These are phyloP conservation scores for Eucalyptus tenuipes DNA, from an alignment of 345 rosid genomes.

Conservation along the genomic window DNA sequence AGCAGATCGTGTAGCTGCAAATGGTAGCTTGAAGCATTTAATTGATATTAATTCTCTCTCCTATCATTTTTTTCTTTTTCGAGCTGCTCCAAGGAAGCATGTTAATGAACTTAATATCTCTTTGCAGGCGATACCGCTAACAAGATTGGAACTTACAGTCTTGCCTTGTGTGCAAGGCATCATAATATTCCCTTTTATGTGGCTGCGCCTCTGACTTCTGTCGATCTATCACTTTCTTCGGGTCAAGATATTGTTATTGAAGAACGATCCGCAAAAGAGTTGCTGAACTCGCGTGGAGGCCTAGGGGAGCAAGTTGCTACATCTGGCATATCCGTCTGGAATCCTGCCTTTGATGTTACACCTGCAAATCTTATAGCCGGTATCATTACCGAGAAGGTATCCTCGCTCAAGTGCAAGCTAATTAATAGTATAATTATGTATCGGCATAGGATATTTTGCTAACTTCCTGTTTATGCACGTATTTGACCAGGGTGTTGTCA, in stretches of 20 bases:
- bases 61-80: background rate
- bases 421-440: background rate
- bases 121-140: slow-evolving; percentile 87
- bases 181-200: slow-evolving; percentile 70
- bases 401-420: background rate
- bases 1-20: slow-evolving; percentile 91
- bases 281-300: slow-evolving; percentile 70
- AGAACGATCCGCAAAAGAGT: slow-evolving; percentile 70
- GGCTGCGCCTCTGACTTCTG: slow-evolving; percentile 87
- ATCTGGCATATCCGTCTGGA: slow-evolving; percentile 85
- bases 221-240: slow-evolving; percentile 67
- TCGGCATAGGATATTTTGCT: background rate
- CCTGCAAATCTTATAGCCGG: slow-evolving; percentile 71
- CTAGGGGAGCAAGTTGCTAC: slow-evolving; percentile 97
- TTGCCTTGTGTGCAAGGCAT: slow-evolving; percentile 66
- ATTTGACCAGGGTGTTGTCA: slow-evolving; percentile 55
- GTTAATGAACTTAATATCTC: background rate
- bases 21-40: slow-evolving; percentile 28
- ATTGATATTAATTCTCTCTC: background rate
- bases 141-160: slow-evolving; percentile 96
- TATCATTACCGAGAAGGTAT: slow-evolving; percentile 82
- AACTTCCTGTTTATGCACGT: background rate
- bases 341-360: slow-evolving; percentile 92
- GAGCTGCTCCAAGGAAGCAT: background rate
- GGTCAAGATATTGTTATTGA: slow-evolving; percentile 76